A percentile compares a stretch with the other conserved stretches of the same genome.
Conservation (phyloP, 2,329 filamentous ascomycete genomes). For the Raffaelea albimanens region DNA sequence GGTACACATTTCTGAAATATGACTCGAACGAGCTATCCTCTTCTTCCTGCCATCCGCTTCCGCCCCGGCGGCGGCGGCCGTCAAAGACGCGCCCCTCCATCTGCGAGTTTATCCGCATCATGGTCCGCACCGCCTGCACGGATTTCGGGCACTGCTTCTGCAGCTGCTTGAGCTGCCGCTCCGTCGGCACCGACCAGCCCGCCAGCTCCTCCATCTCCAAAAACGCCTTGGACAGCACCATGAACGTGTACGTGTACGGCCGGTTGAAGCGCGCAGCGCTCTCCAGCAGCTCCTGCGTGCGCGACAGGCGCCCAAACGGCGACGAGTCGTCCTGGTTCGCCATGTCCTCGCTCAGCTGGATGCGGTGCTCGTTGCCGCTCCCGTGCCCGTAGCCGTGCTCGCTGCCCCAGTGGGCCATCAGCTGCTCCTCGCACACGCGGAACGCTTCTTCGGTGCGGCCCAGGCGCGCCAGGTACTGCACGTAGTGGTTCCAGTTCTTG, state of each 20-base stretch:
- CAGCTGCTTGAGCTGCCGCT: conserved; percentile 28
- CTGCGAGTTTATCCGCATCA: conserved; percentile 13
- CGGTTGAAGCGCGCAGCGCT: conserved; percentile 26
- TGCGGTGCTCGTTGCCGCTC: not conserved
- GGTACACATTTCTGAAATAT: too few relatives aligned
- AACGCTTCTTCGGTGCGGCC: conserved; percentile 60
- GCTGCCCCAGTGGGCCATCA: conserved; percentile 73
- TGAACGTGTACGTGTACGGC: conserved; percentile 35
- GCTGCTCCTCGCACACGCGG: conserved; percentile 59
- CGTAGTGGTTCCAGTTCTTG: conserved; percentile 71
- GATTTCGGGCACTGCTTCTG: conserved; percentile 29
- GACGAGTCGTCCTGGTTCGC: not conserved
- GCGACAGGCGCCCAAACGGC: conserved; percentile 1
- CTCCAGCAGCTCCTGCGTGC: conserved; percentile 24
- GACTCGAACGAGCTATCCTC: too few relatives aligned
- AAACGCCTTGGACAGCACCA: conserved; percentile 39
- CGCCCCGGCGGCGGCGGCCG: not conserved
- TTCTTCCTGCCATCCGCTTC: too few relatives aligned
- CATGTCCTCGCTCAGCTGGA: not conserved
- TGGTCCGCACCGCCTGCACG: conserved; percentile 27
- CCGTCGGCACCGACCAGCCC: conserved; percentile 37
- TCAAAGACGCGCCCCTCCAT: conserved; percentile 17
- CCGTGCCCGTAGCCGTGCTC: conserved; percentile 14
- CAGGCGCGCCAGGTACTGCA: conserved; percentile 56
- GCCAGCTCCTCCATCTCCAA: conserved; percentile 36